Conservation (phyloP, 495 filamentous ascomycete species). For the Penicillium psychrofluorescens region DNA sequence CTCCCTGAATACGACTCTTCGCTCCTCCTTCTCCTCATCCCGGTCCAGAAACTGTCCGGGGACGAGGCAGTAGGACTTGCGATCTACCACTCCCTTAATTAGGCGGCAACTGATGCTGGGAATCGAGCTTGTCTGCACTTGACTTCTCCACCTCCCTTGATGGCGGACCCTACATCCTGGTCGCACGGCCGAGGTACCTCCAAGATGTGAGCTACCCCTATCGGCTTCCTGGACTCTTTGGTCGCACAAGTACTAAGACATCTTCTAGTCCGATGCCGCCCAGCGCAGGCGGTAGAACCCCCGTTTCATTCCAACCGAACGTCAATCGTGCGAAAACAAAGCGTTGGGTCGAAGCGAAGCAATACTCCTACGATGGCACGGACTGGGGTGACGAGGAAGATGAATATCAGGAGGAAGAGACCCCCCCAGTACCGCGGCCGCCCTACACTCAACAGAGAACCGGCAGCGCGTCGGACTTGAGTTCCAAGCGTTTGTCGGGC, state of each 20-base stretch:
- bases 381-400: constrained; percentile 91
- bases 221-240: neutral
- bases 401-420: constrained; percentile 49
- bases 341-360: constrained; percentile 91
- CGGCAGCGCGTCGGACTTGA: constrained; percentile 19
- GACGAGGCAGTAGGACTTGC: neutral
- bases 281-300: constrained; percentile 23
- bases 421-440: constrained; percentile 38
- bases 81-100: neutral
- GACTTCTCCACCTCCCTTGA: constrained; percentile 5
- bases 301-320: constrained; percentile 65
- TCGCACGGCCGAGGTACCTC: constrained; percentile 20
- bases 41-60: no score
- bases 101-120: constrained; percentile 14
- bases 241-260: constrained; percentile 12
- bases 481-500: constrained; percentile 12
- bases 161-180: constrained; percentile 15
- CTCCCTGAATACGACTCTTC: neutral
- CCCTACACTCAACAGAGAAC: constrained; percentile 28
- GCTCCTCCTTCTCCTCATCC: no score
- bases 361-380: constrained; percentile 81
- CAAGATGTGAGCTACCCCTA: constrained; percentile 13
- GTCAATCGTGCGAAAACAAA: constrained; percentile 86
- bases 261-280: constrained; percentile 12
- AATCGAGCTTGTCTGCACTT: constrained; percentile 1